phyloP scores from a whole-genome alignment of 495 filamentous ascomycete species.

The Penicillium roqueforti region DNA sequence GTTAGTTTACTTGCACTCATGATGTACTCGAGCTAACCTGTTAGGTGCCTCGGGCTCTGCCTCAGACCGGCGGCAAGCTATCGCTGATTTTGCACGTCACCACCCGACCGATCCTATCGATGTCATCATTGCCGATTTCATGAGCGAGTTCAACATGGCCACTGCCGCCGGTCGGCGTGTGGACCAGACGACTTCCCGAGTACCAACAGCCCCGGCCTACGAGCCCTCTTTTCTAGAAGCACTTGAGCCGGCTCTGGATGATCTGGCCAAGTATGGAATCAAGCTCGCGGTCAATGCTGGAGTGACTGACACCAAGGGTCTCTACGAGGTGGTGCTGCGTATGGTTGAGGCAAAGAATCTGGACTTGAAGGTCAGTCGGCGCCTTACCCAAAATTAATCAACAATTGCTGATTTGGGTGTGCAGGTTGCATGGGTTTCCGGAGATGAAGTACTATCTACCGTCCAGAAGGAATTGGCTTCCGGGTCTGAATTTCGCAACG shows the following conservation, averaged over 20 bases:
- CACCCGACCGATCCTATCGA: conserved; percentile 45
- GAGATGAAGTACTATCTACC: conserved; percentile 48
- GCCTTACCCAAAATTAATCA: neutral
- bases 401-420: neutral
- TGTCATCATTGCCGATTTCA: conserved; percentile 56
- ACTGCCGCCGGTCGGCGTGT: conserved; percentile 40
- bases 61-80: conserved; percentile 55
- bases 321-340: conserved; percentile 42
- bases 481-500: conserved; percentile 43
- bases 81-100: conserved; percentile 48
- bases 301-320: conserved; percentile 45
- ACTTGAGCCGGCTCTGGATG: conserved; percentile 46
- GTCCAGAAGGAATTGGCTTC: conserved; percentile 36
- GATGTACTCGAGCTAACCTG: conserved; percentile 1
- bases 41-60: conserved; percentile 48
- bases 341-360: conserved; percentile 43
- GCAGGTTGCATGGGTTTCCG: conserved; percentile 46
- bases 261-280: conserved; percentile 50
- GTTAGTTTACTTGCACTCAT: neutral
- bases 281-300: conserved; percentile 59
- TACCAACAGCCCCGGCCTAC: conserved; percentile 34
- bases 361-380: conserved; percentile 35
- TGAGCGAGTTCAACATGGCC: conserved; percentile 55
- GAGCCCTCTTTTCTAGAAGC: conserved; percentile 52
- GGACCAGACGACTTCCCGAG: conserved; percentile 18